A percentile compares a stretch with the other conserved stretches of the same genome.
Evolutionary conservation across 352 stramenopile species (phyloP).

Genomic region (Pythium dissimile): DNA sequence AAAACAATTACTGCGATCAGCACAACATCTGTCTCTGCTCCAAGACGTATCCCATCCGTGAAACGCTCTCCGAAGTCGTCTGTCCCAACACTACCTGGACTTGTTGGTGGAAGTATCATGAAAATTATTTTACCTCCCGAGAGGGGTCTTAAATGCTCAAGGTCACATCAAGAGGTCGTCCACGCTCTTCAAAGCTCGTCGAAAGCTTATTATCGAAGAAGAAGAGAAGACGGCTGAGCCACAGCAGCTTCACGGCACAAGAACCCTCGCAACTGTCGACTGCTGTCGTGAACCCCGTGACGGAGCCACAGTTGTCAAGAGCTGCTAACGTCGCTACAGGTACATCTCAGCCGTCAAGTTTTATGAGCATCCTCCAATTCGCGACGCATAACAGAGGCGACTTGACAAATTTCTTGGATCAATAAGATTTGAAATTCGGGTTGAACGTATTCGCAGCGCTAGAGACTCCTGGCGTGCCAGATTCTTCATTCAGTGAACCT

Average conservation of each 20-base stretch:
- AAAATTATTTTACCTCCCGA: constrained; percentile 7
- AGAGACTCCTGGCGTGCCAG: too few species aligned
- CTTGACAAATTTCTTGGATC: too few species aligned
- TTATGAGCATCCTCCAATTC: too few species aligned
- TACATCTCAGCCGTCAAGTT: too few species aligned
- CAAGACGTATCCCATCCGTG: background rate
- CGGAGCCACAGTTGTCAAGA: too few species aligned
- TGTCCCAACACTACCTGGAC: constrained; percentile 3
- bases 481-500: too few species aligned
- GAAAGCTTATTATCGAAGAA: background rate
- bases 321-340: too few species aligned
- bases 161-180: constrained; percentile 9
- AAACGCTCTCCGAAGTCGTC: background rate
- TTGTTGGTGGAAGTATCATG: constrained; percentile 12
- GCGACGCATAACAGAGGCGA: too few species aligned
- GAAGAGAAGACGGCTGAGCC: background rate
- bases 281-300: background rate
- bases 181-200: constrained; percentile 1
- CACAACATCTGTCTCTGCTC: constrained; percentile 16
- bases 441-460: too few species aligned
- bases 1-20: constrained; percentile 4
- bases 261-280: background rate
- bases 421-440: too few species aligned
- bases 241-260: background rate
- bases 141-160: constrained; percentile 1